Percentiles rank a stretch among this genome's conserved stretches.
phyloP scores from a whole-genome alignment of 179 eudicot genomes.

The Drosera spatulata region DNA sequence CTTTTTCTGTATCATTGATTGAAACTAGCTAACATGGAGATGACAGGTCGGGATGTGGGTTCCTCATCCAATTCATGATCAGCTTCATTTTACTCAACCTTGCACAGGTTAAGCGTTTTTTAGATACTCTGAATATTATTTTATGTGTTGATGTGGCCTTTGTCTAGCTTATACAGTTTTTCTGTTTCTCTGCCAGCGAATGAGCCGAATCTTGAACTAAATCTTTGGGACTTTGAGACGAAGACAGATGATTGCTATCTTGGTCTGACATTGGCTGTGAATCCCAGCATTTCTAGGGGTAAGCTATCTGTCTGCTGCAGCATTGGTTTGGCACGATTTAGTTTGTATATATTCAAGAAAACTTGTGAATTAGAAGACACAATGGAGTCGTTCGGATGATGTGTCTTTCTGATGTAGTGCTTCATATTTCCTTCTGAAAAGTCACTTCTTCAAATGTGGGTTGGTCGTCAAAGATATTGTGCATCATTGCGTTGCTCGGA shows the following conservation, averaged over 20 bases:
- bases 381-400: too few species aligned
- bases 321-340: too few species aligned
- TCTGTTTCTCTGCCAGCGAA: slow-evolving; percentile 26
- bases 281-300: slow-evolving; percentile 69
- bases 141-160: too few species aligned
- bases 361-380: too few species aligned
- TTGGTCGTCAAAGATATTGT: background rate
- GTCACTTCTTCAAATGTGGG: too few species aligned
- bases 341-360: too few species aligned
- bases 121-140: too few species aligned
- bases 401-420: too few species aligned
- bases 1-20: background rate
- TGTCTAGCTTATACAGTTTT: background rate
- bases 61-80: slow-evolving; percentile 56
- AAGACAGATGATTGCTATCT: slow-evolving; percentile 82
- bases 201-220: slow-evolving; percentile 84
- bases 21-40: slow-evolving; percentile 16
- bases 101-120: slow-evolving; percentile 21
- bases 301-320: slow-evolving; percentile 2
- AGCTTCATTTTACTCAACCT: slow-evolving; percentile 37
- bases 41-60: slow-evolving; percentile 43
- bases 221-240: slow-evolving; percentile 78
- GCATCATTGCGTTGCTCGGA: background rate
- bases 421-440: too few species aligned
- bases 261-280: slow-evolving; percentile 85